Evolutionary conservation across 1,284 basidiomycete species (phyloP), one percentile per base, ranked within the genome.

Genomic region (Boletus holoroseus): DNA sequence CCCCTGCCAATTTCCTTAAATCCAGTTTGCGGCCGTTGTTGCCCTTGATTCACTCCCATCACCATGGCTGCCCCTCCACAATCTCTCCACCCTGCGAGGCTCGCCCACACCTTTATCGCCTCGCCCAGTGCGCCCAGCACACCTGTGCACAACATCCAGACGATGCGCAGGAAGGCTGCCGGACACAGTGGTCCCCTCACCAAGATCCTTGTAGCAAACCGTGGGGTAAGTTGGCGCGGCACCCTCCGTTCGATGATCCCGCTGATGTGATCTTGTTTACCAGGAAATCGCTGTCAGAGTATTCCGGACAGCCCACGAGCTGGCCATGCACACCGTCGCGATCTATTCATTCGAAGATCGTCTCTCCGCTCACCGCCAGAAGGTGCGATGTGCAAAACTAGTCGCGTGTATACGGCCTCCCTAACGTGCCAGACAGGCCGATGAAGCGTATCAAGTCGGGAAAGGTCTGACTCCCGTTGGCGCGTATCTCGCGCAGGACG

Each of bases 241-340:
- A 22, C 40, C 57, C 41, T 37, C 44, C 42, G 41, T 51, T 37
- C 11, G 27, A 45, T 15, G 18, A 40, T 46, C 39, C 54, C 47
- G 37, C 38, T 52, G 36, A 53, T 22, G 44, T 30, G 30, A 39
- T 15, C 24, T 11, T 39, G 39, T 45, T 32, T 31, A 57, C 11
- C 62, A 94, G 91, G 95, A 99, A 88, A 99, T 99, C 69, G 96
- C 96, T 28, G 94, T 99, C 65, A 90, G 96, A 69, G 94, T 99
- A 46, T 97, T 99, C 81, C 82, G 96, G 66, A 98, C 96, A 2
- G 92, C 96, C 49, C 95, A 99, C 76, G 96, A 99, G 70, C 82
- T 99, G 54, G 96, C 94, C 31, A 96, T 99, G 94, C 91, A 95
- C 69, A 97, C 95, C 47, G 96, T 99, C 50, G 95, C 96, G 40